Conservation (phyloP, 2,329 filamentous ascomycete genomes). For the Stagonosporopsis chrysanthemi region DNA sequence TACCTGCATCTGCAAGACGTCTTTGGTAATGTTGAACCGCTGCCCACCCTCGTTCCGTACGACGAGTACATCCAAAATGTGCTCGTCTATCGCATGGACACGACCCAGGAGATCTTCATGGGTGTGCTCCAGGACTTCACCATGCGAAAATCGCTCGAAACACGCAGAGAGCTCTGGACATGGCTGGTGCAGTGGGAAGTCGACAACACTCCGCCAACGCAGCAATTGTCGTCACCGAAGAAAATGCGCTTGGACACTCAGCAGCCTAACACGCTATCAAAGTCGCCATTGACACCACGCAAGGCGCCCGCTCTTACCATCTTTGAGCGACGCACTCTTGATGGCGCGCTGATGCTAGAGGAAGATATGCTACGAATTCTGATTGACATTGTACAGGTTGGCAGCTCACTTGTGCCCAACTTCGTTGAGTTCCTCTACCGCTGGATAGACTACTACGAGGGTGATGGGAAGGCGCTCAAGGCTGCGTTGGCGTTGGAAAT, state of each 20-base stretch:
- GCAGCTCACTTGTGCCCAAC: constrained; percentile 40
- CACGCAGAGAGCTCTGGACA: constrained; percentile 41
- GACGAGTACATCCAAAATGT: constrained; percentile 35
- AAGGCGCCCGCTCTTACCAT: constrained; percentile 23
- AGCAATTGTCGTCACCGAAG: constrained; percentile 27
- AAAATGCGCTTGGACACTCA: constrained; percentile 30
- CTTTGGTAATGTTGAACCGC: constrained; percentile 37
- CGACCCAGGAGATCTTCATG: constrained; percentile 35
- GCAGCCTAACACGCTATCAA: background rate
- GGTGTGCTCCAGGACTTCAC: constrained; percentile 42
- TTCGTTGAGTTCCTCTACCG: constrained; percentile 47
- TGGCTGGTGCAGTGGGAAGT: constrained; percentile 46
- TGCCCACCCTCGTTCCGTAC: constrained; percentile 43
- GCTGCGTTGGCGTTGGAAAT: constrained; percentile 45
- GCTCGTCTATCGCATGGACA: constrained; percentile 39
- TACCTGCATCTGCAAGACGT: constrained; percentile 44
- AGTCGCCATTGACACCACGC: constrained; percentile 7
- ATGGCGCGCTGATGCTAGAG: constrained; percentile 35
- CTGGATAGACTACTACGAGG: constrained; percentile 43
- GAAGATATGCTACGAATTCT: constrained; percentile 41
- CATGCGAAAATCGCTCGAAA: constrained; percentile 25
- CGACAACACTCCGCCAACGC: constrained; percentile 7
- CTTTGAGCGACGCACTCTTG: constrained; percentile 29
- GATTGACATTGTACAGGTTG: constrained; percentile 42
- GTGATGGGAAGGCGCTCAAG: constrained; percentile 42